Evolutionary conservation across 495 filamentous ascomycete genomes (phyloP).

Genomic region (Lepidopterella palustris): DNA sequence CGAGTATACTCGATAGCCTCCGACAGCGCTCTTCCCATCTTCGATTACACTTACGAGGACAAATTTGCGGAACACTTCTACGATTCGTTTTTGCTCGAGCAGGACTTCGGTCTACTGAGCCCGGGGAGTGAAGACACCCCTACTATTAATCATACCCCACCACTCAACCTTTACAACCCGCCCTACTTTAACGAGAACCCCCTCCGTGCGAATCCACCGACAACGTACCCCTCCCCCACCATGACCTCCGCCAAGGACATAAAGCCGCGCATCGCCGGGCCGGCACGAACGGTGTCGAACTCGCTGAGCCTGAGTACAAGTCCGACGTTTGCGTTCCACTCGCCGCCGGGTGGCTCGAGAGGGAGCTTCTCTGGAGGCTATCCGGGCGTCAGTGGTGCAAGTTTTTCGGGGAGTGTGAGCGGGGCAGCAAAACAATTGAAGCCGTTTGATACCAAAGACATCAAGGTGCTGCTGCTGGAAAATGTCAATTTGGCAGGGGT

Average conservation of each 20-base stretch:
- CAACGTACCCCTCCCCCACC: background rate
- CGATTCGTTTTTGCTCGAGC: too few species aligned
- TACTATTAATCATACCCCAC: too few species aligned
- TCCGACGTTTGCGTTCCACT: conserved; percentile 55
- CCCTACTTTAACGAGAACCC: too few species aligned
- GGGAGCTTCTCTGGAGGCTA: too few species aligned
- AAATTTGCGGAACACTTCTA: too few species aligned
- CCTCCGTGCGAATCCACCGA: background rate
- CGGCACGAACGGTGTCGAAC: conserved; percentile 1
- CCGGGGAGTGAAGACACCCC: too few species aligned
- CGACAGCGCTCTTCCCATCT: background rate
- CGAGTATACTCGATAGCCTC: too few species aligned
- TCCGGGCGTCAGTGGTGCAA: too few species aligned
- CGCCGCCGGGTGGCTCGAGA: conserved; percentile 44
- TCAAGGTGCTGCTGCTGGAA: conserved; percentile 93
- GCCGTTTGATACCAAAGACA: conserved; percentile 88
- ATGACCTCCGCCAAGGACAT: conserved; percentile 3
- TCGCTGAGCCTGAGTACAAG: conserved; percentile 37
- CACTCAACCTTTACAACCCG: too few species aligned
- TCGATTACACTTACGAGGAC: background rate
- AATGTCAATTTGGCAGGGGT: conserved; percentile 89
- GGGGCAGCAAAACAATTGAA: conserved; percentile 70
- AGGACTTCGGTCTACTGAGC: too few species aligned
- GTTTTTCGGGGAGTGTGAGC: conserved; percentile 1
- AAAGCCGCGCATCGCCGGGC: background rate